Evolutionary conservation across 2,329 filamentous ascomycete species (phyloP), one percentile per base, ranked within the genome.

Genomic region (Didymella segeticola): DNA sequence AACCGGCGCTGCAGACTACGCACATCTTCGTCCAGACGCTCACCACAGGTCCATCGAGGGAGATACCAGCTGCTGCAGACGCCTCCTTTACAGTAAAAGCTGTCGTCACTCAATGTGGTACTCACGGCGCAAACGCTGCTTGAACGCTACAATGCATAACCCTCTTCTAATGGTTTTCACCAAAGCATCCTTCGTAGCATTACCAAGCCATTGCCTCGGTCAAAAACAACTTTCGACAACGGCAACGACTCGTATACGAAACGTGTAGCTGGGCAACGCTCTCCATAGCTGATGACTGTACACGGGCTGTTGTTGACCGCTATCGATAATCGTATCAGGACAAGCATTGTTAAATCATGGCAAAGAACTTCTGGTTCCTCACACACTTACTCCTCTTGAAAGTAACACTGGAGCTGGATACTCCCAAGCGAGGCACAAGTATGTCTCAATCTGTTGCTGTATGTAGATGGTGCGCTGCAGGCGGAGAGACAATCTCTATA

Each of bases 191-290:
- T 8, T 23, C n/a, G 4, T 11, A 37, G 19, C 25, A 25, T 20
- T 11, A 10, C 29, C 2, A 12, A 3, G 22, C 43, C 42, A 22
- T 47, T 33, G 26, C 17, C 23, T 29, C 19, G 30, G 26, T 17
- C 30, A 43, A 38, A 54, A 54, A 45, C 39, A 54, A 45, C 7
- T 14, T 5, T 26, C 26, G 48, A 39, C 14, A 10, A 29, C 29
- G n/a, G 15, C 26, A 37, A 42, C 17, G 30, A 47, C 23, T 25
- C 43, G 19, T 42, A 37, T 14, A 26, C 20, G 27, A 45, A 45
- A 38, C 5, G 17, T 14, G 27, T 2, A 12, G 17, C 26, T 47
- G n/a, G 26, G 27, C 33, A n/a, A 45, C 25, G 38, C 43, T 37
- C 23, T 33, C 17, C 23, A 33, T 14, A 12, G n/a, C 11, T 23